Conservation (phyloP, 495 filamentous ascomycete species). For the Tetracladium marchalianum region DNA sequence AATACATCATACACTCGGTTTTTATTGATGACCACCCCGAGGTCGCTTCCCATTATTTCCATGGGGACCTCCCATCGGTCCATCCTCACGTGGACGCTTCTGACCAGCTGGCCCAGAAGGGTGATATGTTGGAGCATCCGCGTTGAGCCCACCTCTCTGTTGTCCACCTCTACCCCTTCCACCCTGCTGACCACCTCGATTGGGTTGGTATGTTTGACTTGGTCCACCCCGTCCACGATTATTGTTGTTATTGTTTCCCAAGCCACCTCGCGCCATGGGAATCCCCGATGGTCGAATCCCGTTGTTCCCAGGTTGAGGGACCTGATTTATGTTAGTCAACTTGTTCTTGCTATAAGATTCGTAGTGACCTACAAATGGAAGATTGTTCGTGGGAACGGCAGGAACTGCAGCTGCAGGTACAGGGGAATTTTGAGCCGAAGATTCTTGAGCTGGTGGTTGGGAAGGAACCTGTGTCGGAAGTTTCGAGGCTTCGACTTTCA, state of each 20-base stretch:
- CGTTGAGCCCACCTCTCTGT: slow-evolving; percentile 31
- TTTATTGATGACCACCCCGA: slow-evolving; percentile 30
- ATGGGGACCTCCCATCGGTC: slow-evolving; percentile 32
- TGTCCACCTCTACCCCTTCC: slow-evolving; percentile 22
- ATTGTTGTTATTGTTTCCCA: slow-evolving; percentile 9
- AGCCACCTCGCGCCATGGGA: slow-evolving; percentile 35
- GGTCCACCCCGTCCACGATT: slow-evolving; percentile 30
- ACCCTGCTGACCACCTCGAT: slow-evolving; percentile 32
- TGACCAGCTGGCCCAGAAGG: slow-evolving; percentile 37
- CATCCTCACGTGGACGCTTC: slow-evolving; percentile 56
- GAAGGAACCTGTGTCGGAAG: background rate
- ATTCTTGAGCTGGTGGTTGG: slow-evolving; percentile 6
- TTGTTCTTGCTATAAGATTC: slow-evolving; percentile 21
- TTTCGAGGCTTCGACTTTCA: slow-evolving; percentile 9
- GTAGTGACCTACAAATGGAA: slow-evolving; percentile 36
- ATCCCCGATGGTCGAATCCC: slow-evolving; percentile 29
- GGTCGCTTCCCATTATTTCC: slow-evolving; percentile 40
- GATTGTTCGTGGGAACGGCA: slow-evolving; percentile 25
- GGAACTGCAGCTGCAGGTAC: slow-evolving; percentile 6
- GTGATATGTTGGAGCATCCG: slow-evolving; percentile 46
- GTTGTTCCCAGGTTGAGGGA: slow-evolving; percentile 24
- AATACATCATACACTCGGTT: slow-evolving; percentile 11
- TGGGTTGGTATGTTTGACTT: slow-evolving; percentile 22
- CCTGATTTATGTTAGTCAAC: slow-evolving; percentile 27
- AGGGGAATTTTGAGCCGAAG: slow-evolving; percentile 11